phyloP scores from a whole-genome alignment of 2,329 filamentous ascomycete genomes.

The Dactylonectria estremocensis region DNA sequence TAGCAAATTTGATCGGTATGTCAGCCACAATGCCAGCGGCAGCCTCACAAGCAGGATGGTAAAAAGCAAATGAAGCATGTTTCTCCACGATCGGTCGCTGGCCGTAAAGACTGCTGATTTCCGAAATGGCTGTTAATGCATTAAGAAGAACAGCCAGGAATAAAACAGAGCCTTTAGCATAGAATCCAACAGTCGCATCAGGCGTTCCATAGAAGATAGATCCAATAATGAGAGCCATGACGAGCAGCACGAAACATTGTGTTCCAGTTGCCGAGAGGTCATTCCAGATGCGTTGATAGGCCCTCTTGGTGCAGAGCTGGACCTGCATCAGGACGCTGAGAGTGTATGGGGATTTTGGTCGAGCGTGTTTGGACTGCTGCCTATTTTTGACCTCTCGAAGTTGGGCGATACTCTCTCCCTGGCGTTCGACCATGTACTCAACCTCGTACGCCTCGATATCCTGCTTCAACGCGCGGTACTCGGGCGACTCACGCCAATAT shows the following conservation, averaged over 20 bases:
- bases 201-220: conserved; percentile 76
- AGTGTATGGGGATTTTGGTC: conserved; percentile 68
- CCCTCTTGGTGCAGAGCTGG: conserved; percentile 62
- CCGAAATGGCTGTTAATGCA: conserved; percentile 46
- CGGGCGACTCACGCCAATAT: conserved; percentile 60
- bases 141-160: conserved; percentile 54
- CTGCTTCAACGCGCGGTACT: conserved; percentile 47
- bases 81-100: conserved; percentile 48
- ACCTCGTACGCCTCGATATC: conserved; percentile 51
- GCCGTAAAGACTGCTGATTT: conserved; percentile 42
- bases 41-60: conserved; percentile 54
- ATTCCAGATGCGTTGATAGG: conserved; percentile 66
- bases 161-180: conserved; percentile 42
- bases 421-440: conserved; percentile 65
- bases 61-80: conserved; percentile 49
- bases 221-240: conserved; percentile 69
- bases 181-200: conserved; percentile 70
- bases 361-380: conserved; percentile 66
- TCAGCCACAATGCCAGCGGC: conserved; percentile 48
- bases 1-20: conserved; percentile 57
- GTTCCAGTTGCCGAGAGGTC: conserved; percentile 62
- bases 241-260: conserved; percentile 47
- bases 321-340: conserved; percentile 68
- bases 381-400: conserved; percentile 68
- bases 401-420: conserved; percentile 55